These are phyloP conservation scores for Bauhinia variegata DNA, from an alignment of 306 rosid species.

Conservation along the genomic window DNA sequence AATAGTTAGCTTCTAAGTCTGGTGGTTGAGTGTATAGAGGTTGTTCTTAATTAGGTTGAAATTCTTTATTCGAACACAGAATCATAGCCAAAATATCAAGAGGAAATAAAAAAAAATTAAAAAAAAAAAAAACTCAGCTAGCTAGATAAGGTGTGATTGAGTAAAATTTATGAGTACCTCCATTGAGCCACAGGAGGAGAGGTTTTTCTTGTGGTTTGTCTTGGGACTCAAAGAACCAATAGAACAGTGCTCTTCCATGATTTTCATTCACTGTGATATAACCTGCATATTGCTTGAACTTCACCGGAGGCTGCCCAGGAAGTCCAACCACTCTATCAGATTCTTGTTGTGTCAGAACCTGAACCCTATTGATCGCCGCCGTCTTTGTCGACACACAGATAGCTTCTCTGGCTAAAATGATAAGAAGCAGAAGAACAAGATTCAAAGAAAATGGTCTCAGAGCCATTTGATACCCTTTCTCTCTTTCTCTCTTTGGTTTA, in stretches of 20 bases:
- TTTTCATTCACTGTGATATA: slow-evolving; percentile 67
- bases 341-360: slow-evolving; percentile 44
- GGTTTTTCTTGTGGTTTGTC: slow-evolving; percentile 53
- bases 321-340: slow-evolving; percentile 56
- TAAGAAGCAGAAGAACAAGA: slow-evolving; percentile 21
- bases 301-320: slow-evolving; percentile 77
- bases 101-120: no score
- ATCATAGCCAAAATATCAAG: no score
- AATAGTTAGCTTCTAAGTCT: no score
- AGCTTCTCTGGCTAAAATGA: background rate
- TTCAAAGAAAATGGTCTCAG: background rate
- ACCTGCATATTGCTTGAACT: slow-evolving; percentile 76
- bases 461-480: slow-evolving; percentile 18
- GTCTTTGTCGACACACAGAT: background rate
- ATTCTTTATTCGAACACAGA: no score
- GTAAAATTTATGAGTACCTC: slow-evolving; percentile 67
- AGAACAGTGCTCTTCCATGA: slow-evolving; percentile 85
- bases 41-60: no score
- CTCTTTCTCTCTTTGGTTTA: slow-evolving; percentile 31
- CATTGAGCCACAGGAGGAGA: slow-evolving; percentile 83
- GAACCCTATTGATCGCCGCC: slow-evolving; percentile 35
- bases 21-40: no score
- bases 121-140: no score
- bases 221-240: slow-evolving; percentile 79
- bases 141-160: no score